Evolutionary conservation across 257 asterid species (phyloP), one percentile per base, ranked within the genome.

Genomic region (Catharanthus roseus): DNA sequence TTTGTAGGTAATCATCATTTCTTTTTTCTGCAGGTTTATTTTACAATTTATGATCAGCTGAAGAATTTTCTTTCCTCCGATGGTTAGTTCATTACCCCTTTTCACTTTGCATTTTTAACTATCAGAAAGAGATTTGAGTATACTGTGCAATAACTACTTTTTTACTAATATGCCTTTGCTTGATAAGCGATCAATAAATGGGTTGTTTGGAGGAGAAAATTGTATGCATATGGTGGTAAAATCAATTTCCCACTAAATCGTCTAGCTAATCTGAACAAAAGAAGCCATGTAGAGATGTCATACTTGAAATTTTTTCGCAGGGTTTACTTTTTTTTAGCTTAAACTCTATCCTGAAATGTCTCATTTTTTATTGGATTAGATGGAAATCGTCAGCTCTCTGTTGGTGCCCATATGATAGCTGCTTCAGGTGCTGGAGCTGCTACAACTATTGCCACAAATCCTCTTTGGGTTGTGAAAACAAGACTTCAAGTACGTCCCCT

Each of bases 401-500:
- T 93, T 72, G 96, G 99, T 83, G 95, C 91, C 38, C 91, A 91
- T 77, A 78, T 93, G 97, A 63, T 89, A 68, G 96, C 99, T 81
- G 99, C 99, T 73, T 83, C 96, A 57, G 99, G 96, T 79, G 99
- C 98, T 72, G 98, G 98, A 72, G 96, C 95, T 77, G 96, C 92
- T 21, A 93, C 99, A 3, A 83, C 90, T 0, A 78, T 91, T 76
- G 90, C 89, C 47, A 93, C 93, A 69, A 93, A 91, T 83, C 99
- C 99, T 76, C 96, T 93, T 41, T 91, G 99, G 99, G 97, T 93
- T 82, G 96, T 93, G 77, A 91, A 91, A 87, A 93, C 97, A 58
- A 90, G 97, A 79, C 85, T 93, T 77, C 99, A 93, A 77, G 99
- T 91, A 84, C 78, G 85, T 55, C 38, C 23, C 49, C 45, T 65